Evolutionary conservation across 139 green algal species (phyloP), one percentile per base, ranked within the genome.

Genomic region (Pseudopediastrum boryanum): DNA sequence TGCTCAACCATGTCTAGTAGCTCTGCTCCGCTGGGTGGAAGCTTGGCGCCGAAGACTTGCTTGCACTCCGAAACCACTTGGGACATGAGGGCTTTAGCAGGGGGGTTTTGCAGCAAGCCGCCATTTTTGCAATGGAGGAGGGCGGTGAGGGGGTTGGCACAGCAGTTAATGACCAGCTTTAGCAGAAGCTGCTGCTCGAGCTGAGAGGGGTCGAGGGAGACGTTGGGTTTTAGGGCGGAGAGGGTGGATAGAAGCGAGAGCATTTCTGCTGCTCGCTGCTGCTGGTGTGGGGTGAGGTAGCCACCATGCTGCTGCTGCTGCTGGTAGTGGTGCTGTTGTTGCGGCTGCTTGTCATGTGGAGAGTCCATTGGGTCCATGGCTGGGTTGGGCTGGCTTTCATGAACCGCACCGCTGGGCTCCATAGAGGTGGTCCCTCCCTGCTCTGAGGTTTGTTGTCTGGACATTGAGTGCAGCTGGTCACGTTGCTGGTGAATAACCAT

Each of bases 101-200:
- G 54, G 31, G 39, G 27, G 41, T 50, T 78, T 38, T 6, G 36
- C 31, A 68, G 25, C 19, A 90, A 50, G 3, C 70, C 51, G 9
- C 85, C 83, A 69, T 88, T 88, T 42, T 36, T 48, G 61, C 83
- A 86, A 41, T 82, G 84, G 72, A 91, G 72, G 68, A 89, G 67
- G 16, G 78, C 84, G 9, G 84, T 84, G 35, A 86, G 41, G 7
- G 86, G 82, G 63, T 91, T 91, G 63, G 84, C 76, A 50, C 48
- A 75, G 62, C 79, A 87, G 73, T 89, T 91, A 29, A 81, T 59
- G 0, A 84, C 59, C 39, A 91, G 76, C 72, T 89, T 89, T 4
- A 59, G n/a, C 21, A 81, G 61, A 62, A 81, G 74, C 74, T 73
- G 61, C 62, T 52, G 31, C 25, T 80, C 43, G 27, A 73, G 73